A percentile compares a stretch with the other conserved stretches of the same genome.
Evolutionary conservation across 768 basidiomycete species (phyloP).

Genomic region (Russula sp.): DNA sequence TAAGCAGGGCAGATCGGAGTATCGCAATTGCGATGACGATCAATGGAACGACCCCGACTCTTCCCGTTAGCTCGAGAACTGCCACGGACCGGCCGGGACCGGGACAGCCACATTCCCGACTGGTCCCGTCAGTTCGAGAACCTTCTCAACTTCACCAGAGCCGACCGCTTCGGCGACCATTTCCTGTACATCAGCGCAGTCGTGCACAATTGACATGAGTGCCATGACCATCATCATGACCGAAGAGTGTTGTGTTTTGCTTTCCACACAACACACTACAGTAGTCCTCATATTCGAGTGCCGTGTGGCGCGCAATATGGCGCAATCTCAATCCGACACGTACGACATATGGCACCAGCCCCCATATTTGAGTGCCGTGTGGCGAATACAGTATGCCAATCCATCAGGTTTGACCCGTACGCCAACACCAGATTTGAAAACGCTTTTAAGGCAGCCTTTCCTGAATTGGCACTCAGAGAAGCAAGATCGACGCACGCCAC

Average conservation of each 20-base stretch:
- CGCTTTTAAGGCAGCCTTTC: no score
- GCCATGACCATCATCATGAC: no score
- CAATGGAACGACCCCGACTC: neutral
- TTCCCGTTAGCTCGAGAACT: neutral
- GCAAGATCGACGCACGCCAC: no score
- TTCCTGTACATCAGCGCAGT: no score
- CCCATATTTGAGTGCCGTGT: no score
- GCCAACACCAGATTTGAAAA: no score
- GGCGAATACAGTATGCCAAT: neutral
- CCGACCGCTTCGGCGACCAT: neutral
- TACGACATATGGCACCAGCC: no score
- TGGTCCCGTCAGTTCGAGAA: conserved; percentile 2
- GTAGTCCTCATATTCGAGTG: neutral
- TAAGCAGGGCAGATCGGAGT: neutral
- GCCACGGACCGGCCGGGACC: neutral
- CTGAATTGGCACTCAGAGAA: no score
- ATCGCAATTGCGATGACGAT: neutral
- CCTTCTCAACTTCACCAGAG: neutral
- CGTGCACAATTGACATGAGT: no score
- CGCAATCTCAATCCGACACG: no score
- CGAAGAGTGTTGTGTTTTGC: neutral
- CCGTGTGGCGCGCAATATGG: neutral
- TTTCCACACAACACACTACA: neutral
- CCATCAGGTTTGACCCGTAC: no score
- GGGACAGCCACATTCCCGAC: neutral